A percentile compares a stretch with the other conserved stretches of the same genome.
Evolutionary conservation across 371 early-diverging fungal species (phyloP).

Genomic region (Mycotypha africana): DNA sequence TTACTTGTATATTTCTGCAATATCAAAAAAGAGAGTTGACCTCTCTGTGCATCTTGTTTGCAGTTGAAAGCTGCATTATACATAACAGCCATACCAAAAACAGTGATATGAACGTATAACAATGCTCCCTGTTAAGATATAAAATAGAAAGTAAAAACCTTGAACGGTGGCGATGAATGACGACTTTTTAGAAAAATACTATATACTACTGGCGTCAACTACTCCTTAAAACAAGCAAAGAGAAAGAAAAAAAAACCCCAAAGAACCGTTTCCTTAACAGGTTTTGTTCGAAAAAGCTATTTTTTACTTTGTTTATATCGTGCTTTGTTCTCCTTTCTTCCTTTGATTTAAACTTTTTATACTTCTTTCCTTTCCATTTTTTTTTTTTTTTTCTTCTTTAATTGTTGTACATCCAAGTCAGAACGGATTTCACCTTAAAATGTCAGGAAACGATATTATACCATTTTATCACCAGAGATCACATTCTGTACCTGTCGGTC

Average conservation of each 20-base stretch:
- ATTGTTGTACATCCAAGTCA: neutral
- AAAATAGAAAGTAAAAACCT: no score
- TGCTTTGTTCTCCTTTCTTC: neutral
- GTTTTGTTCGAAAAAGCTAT: neutral
- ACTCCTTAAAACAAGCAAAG: neutral
- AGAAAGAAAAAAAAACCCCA: no score
- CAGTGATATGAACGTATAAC: no score
- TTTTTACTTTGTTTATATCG: no score
- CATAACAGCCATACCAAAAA: no score
- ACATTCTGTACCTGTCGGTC: conserved; percentile 11
- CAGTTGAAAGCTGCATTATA: no score
- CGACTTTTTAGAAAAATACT: neutral
- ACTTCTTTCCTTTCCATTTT: neutral
- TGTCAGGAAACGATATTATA: conserved; percentile 17
- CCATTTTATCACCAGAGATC: conserved; percentile 10
- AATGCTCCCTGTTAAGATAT: no score
- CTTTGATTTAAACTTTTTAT: neutral
- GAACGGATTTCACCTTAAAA: no score
- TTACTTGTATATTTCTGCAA: no score
- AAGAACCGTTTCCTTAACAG: conserved; percentile 11
- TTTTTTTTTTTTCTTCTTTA: conserved; percentile 1
- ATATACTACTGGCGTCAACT: neutral
- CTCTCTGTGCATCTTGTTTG: no score
- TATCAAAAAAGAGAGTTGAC: no score
- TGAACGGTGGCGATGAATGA: no score